Evolutionary conservation across 2,329 filamentous ascomycete species (phyloP), one percentile per base, ranked within the genome.

Genomic region (Colletotrichum cereale): DNA sequence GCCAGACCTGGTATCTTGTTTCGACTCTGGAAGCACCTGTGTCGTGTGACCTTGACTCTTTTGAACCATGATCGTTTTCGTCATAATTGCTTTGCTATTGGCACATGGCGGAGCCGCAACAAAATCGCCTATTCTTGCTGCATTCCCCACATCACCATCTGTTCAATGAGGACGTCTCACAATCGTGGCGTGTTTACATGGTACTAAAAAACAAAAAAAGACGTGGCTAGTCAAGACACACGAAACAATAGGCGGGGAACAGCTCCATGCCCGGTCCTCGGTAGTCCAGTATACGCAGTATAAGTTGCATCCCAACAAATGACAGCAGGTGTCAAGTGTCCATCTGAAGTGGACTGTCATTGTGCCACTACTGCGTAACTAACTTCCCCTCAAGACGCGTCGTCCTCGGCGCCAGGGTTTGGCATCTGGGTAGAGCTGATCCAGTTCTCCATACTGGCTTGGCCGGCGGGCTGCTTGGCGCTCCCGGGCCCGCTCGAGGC

Each of bases 381-480:
- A n/a, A n/a, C n/a, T 67, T 67, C 64, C 57, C 64, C 57, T 67
- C 62, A 71, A 21, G 48, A 48, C 4, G 34, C 72, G 36, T 80
- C 78, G 73, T 76, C 78, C 57, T 75, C 77, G 42, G 78, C 80
- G 58, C 73, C 79, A 56, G 80, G 82, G 47, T 80, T 80, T 21
- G 87, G 88, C 74, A 90, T 84, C 79, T 95, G 93, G n/a, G 92
- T 95, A 57, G 92, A 94, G 31, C 87, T 85, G 77, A 96, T 95
- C 91, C 93, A 96, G 77, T 94, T 92, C 82, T 95, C 93, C 93
- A 96, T 94, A 80, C 90, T 86, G 66, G 89, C 91, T 79, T 93
- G 91, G 52, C 90, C 89, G 57, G 83, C 84, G 14, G 84, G 81
- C 68, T 91, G 89, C 31, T 87, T 86, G 73, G 74, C 76, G 71